Conservation (phyloP, 257 asterid species). For the Nicotiana paniculata region DNA sequence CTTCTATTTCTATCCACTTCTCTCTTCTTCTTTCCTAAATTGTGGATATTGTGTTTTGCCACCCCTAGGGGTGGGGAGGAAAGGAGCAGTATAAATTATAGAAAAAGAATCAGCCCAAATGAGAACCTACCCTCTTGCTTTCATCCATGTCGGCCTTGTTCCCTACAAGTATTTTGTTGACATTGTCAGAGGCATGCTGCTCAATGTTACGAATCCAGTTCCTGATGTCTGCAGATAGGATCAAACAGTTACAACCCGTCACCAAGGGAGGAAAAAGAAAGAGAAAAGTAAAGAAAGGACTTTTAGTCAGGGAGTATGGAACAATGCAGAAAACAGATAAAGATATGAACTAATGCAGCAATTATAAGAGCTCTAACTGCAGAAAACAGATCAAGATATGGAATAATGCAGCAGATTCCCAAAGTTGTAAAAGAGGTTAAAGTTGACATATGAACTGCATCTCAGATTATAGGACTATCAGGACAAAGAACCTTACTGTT, state of each 20-base stretch:
- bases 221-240: slow-evolving; percentile 27
- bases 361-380: too few relatives aligned
- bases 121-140: slow-evolving; percentile 32
- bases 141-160: slow-evolving; percentile 48
- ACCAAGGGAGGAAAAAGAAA: not conserved
- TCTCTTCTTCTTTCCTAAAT: not conserved
- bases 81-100: not conserved
- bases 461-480: not conserved
- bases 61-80: not conserved
- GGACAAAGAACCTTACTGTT: slow-evolving; percentile 28
- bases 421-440: not conserved
- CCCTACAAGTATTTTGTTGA: slow-evolving; percentile 38
- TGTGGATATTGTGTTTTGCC: not conserved
- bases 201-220: slow-evolving; percentile 44
- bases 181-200: slow-evolving; percentile 46
- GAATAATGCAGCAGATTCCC: not conserved
- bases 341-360: not conserved
- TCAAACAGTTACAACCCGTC: not conserved
- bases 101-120: not conserved
- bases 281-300: not conserved
- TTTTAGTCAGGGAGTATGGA: not conserved
- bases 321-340: not conserved
- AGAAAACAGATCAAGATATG: not conserved
- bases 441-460: not conserved
- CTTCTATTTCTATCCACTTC: not conserved